Evolutionary conservation across 2,329 filamentous ascomycete species (phyloP).

Genomic region (Dactylellina parvicollis): DNA sequence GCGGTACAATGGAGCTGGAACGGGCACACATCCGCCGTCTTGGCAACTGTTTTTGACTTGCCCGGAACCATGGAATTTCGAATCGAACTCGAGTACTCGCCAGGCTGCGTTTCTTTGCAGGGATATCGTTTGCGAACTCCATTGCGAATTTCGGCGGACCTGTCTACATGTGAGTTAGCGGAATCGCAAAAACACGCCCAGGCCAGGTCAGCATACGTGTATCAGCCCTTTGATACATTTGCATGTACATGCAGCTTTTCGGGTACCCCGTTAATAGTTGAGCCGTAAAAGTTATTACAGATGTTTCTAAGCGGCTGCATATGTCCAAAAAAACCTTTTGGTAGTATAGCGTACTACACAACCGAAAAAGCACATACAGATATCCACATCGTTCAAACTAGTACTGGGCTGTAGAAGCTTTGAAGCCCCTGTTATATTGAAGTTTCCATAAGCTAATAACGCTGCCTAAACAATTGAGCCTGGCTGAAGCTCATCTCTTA

Average conservation of each 20-base stretch:
- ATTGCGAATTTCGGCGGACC: too few relatives aligned
- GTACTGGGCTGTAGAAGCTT: not conserved
- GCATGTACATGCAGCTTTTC: not conserved
- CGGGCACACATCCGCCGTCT: too few relatives aligned
- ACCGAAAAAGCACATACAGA: not conserved
- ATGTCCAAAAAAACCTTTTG: not conserved
- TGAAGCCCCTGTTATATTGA: too few relatives aligned
- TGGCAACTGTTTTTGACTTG: too few relatives aligned
- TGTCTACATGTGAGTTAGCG: too few relatives aligned
- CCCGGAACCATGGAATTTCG: too few relatives aligned
- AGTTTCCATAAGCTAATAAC: not conserved
- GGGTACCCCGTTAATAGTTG: not conserved
- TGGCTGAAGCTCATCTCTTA: not conserved
- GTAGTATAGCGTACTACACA: not conserved
- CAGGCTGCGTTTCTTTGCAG: too few relatives aligned
- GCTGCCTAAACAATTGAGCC: not conserved
- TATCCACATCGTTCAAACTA: not conserved
- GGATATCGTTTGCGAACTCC: too few relatives aligned
- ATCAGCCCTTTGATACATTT: conserved; percentile 2
- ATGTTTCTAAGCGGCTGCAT: not conserved
- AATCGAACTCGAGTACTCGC: too few relatives aligned
- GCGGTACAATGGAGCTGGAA: too few relatives aligned
- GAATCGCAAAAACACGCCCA: too few relatives aligned
- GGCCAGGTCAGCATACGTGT: not conserved
- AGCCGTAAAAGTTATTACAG: not conserved